phyloP scores from a whole-genome alignment of 805 yeast genomes.

The Wickerhamomyces subpelliculosus region DNA sequence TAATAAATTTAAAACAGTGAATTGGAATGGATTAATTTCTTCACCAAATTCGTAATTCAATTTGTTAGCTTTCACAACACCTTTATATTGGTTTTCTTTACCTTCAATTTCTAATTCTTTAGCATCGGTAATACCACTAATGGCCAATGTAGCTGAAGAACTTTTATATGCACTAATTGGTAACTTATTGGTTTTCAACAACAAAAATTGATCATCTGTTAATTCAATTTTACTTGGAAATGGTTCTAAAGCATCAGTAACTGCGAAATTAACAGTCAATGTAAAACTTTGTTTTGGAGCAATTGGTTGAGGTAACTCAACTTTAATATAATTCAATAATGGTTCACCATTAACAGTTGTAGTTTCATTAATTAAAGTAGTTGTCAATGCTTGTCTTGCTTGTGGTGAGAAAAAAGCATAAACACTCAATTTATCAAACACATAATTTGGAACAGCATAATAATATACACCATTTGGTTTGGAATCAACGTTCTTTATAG shows the following conservation, averaged over 20 bases:
- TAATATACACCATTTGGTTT: constrained; percentile 50
- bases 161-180: constrained; percentile 62
- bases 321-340: constrained; percentile 33
- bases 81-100: constrained; percentile 25
- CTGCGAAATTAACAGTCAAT: constrained; percentile 42
- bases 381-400: constrained; percentile 16
- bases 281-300: constrained; percentile 51
- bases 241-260: constrained; percentile 45
- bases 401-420: constrained; percentile 32
- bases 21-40: constrained; percentile 38
- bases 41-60: constrained; percentile 52
- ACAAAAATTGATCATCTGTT: constrained; percentile 53
- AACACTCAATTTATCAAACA: constrained; percentile 36
- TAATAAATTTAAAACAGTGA: constrained; percentile 44
- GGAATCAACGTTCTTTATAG: constrained; percentile 49
- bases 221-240: constrained; percentile 57
- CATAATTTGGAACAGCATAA: constrained; percentile 47
- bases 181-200: constrained; percentile 45
- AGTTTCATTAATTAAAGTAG: constrained; percentile 22
- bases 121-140: constrained; percentile 41
- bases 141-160: constrained; percentile 29
- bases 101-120: constrained; percentile 33
- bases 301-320: constrained; percentile 57
- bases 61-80: constrained; percentile 31
- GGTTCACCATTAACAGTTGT: constrained; percentile 19